These are phyloP conservation scores for Kwoniella shandongensis DNA, from an alignment of 768 basidiomycete genomes.

Conservation along the genomic window DNA sequence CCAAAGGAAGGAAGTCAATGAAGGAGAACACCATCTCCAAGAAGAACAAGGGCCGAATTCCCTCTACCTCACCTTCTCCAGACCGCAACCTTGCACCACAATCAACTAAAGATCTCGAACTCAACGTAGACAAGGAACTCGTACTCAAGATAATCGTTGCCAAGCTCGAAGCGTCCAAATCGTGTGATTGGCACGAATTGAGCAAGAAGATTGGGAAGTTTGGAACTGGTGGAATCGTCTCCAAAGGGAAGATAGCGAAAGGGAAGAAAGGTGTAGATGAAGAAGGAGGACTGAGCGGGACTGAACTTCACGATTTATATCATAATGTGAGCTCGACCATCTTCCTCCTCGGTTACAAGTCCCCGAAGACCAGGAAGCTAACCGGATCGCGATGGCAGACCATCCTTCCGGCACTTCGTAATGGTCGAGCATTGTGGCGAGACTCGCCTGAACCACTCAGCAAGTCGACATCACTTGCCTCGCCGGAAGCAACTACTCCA, in stretches of 20 bases:
- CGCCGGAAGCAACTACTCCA: not conserved
- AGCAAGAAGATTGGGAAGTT: constrained; percentile 5
- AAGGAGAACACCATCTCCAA: not conserved
- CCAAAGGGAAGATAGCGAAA: constrained; percentile 13
- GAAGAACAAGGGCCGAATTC: not conserved
- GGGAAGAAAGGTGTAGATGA: constrained; percentile 1
- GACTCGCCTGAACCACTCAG: not conserved
- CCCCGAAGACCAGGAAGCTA: not conserved
- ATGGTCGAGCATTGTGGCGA: constrained; percentile 8
- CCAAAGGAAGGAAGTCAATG: too few relatives aligned
- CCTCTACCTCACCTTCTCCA: not conserved
- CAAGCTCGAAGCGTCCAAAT: constrained; percentile 28
- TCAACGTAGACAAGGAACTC: constrained; percentile 15
- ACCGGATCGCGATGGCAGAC: too few relatives aligned
- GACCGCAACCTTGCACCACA: constrained; percentile 1
- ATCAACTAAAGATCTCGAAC: not conserved
- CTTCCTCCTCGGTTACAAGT: not conserved
- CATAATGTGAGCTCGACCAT: constrained; percentile 22
- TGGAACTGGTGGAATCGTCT: constrained; percentile 1
- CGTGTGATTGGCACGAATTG: constrained; percentile 34
- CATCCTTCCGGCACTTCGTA: constrained; percentile 31
- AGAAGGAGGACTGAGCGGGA: constrained; percentile 20
- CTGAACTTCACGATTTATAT: constrained; percentile 27
- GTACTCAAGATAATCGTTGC: constrained; percentile 24
- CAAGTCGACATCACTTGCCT: not conserved